Base-by-base conservation (phyloP, 2,329 filamentous ascomycete species). In the Fusarium albidum region DNA sequence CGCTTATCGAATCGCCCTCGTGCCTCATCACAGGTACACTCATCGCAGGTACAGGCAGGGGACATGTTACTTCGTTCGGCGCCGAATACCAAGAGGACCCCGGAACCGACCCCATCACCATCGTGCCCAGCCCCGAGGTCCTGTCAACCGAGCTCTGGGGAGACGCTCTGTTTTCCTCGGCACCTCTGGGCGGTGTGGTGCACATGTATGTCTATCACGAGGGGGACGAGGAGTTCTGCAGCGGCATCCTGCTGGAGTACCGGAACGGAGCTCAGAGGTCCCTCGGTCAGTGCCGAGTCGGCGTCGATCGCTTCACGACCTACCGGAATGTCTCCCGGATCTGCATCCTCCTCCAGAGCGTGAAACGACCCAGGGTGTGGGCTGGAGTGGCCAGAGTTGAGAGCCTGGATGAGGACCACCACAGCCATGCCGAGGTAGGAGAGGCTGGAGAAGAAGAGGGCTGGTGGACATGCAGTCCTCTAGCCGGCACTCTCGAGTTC, bases 161-260 rank as follows among this genome's bases (percentile, higher is more conserved):
- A 21, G 21, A 21, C 21, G 21, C 21, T 21, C 7, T 21, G 21
- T 21, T 21, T 21, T 21, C 21, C 21, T 21, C 21, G 21, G 21
- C 21, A 21, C 21, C 21, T 21, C 21, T 21, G 21, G 21, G 7
- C 21, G 21, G 21, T 7, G 21, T 21, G 21, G 7, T 21, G 5
- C 21, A 21, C 7, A 21, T 21, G 4, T 7, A 7, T 7, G 21
- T 21, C 21, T 21, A 21, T 21, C 21, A 21, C 21, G 21, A 21
- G 21, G 21, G 21, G 7, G 21, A 21, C 21, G 4, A 4, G 21
- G 39, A 27, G 5, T 11, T 14, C 11, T 51, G 47, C 17, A 7
- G 8, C 5, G 51, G 51, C 9, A 29, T 52, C 11, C 39, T 52
- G 6, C n/a, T 54, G 8, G 11, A 31, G 11, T 51, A 51, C 26